Percentiles rank a stretch among this genome's conserved stretches.
These are phyloP conservation scores for Daldinia bambusicola DNA, from an alignment of 495 filamentous ascomycete genomes.

Conservation along the genomic window DNA sequence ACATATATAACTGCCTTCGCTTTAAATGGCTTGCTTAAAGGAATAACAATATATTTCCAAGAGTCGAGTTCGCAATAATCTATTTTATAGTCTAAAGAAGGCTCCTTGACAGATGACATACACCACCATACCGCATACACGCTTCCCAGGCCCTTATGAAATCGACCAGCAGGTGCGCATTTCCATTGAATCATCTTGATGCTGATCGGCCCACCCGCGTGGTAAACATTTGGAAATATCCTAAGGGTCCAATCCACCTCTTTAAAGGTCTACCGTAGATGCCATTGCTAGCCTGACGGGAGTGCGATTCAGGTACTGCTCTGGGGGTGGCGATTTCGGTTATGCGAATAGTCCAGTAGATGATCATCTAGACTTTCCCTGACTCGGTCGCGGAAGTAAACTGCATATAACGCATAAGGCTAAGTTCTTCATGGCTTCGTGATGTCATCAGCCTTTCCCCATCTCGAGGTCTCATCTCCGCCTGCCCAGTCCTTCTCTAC, in stretches of 20 bases:
- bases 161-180: conserved; percentile 1
- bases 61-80: neutral
- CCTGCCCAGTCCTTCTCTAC: conserved; percentile 82
- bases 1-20: neutral
- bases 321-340: conserved; percentile 11
- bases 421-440: conserved; percentile 16
- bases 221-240: conserved; percentile 10
- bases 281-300: conserved; percentile 6
- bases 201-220: conserved; percentile 6
- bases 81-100: conserved; percentile 15
- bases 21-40: neutral
- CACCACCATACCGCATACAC: conserved; percentile 5
- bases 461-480: conserved; percentile 85
- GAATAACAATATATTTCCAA: neutral
- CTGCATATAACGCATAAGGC: conserved; percentile 1
- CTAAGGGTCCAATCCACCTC: conserved; percentile 5
- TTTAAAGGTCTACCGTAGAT: conserved; percentile 8
- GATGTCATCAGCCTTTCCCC: conserved; percentile 63
- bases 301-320: conserved; percentile 25
- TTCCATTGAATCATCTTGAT: conserved; percentile 26
- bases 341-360: conserved; percentile 9
- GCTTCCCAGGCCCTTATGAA: conserved; percentile 8
- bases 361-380: neutral
- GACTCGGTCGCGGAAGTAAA: conserved; percentile 10
- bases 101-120: neutral